A percentile compares a stretch with the other conserved stretches of the same genome.
Conservation (phyloP, 2,329 filamentous ascomycete species). For the Calycina herbarum region DNA sequence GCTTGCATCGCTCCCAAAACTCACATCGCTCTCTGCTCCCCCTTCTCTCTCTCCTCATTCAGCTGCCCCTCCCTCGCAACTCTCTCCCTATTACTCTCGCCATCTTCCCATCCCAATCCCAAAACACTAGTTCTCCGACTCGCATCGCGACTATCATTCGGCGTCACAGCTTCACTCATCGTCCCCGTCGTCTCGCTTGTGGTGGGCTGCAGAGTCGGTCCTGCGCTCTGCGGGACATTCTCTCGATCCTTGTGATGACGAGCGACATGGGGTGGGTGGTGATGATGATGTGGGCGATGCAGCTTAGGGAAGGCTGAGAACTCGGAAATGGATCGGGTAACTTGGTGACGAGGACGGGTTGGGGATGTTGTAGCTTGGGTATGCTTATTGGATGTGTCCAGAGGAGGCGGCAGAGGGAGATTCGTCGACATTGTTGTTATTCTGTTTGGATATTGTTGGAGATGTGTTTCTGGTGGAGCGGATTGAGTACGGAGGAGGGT, state of each 20-base stretch:
- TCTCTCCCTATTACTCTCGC: slow-evolving; percentile 19
- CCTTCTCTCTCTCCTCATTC: slow-evolving; percentile 45
- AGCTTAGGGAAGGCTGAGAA: slow-evolving; percentile 26
- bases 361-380: slow-evolving; percentile 30
- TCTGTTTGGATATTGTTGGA: not conserved
- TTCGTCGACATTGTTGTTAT: slow-evolving; percentile 13
- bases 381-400: slow-evolving; percentile 7
- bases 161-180: slow-evolving; percentile 45
- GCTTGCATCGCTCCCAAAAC: slow-evolving; percentile 22
- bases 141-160: slow-evolving; percentile 44
- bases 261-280: slow-evolving; percentile 30
- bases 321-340: slow-evolving; percentile 47
- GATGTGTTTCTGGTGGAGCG: not conserved
- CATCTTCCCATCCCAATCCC: slow-evolving; percentile 24
- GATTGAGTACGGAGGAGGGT: not conserved
- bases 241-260: not conserved
- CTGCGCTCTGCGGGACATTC: slow-evolving; percentile 6
- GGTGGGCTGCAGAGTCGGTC: slow-evolving; percentile 12
- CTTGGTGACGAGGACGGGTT: slow-evolving; percentile 48
- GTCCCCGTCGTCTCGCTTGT: slow-evolving; percentile 17
- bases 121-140: slow-evolving; percentile 48
- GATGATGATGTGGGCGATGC: slow-evolving; percentile 41
- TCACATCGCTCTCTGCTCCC: slow-evolving; percentile 44
- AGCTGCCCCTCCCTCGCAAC: slow-evolving; percentile 43
- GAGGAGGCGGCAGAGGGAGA: slow-evolving; percentile 5